These are phyloP conservation scores for Vaccinium corymbosum DNA, from an alignment of 148 eudicot genomes.

Conservation along the genomic window DNA sequence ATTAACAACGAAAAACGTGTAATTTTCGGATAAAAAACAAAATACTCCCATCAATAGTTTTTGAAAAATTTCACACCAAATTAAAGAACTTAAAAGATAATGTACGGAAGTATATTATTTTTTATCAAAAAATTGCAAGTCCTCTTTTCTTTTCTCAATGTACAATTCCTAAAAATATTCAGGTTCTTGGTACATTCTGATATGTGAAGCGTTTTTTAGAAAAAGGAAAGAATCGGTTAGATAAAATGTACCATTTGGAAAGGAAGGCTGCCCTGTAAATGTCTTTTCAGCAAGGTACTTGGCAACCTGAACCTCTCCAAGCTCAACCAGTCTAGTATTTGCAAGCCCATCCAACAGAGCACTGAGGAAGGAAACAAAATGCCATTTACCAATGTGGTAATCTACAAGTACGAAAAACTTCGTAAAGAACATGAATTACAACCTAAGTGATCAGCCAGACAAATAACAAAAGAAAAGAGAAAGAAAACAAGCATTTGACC, in stretches of 20 bases:
- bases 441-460: neutral
- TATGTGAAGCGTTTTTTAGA: neutral
- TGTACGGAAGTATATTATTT: too few relatives aligned
- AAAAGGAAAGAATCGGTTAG: neutral
- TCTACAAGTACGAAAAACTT: conserved; percentile 6
- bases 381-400: neutral
- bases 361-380: conserved; percentile 22
- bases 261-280: conserved; percentile 66
- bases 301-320: conserved; percentile 47
- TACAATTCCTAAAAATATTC: neutral
- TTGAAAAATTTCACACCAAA: too few relatives aligned
- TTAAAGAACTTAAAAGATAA: too few relatives aligned
- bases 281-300: conserved; percentile 73
- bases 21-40: too few relatives aligned
- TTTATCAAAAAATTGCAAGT: too few relatives aligned
- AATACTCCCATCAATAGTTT: too few relatives aligned
- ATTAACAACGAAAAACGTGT: too few relatives aligned
- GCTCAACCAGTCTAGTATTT: conserved; percentile 11
- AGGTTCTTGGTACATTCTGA: neutral
- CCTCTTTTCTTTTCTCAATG: neutral
- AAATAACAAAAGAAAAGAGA: neutral
- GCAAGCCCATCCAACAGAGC: conserved; percentile 4
- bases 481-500: neutral
- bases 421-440: neutral
- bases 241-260: conserved; percentile 52